Conservation (phyloP, 2,329 filamentous ascomycete genomes). For the Xylariaceae sp. region DNA sequence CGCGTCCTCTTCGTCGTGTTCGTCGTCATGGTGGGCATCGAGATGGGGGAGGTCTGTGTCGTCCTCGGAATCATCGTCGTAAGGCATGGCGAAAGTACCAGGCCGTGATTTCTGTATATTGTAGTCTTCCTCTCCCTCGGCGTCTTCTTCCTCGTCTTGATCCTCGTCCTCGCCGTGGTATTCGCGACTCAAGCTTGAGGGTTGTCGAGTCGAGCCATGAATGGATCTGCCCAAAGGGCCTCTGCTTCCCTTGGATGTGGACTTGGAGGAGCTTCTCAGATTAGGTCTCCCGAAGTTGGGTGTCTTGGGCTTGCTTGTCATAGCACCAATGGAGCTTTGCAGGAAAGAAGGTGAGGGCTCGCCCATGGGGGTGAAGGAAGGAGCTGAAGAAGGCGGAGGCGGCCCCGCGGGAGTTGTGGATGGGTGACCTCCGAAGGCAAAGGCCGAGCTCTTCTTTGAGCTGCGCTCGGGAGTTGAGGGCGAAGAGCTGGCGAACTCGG, state of each 20-base stretch:
- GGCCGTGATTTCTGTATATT: slow-evolving; percentile 13
- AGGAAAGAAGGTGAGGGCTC: slow-evolving; percentile 53
- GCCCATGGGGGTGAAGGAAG: slow-evolving; percentile 54
- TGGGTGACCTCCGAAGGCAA: slow-evolving; percentile 41
- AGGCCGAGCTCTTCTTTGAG: slow-evolving; percentile 32
- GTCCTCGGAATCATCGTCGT: slow-evolving; percentile 26
- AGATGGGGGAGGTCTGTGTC: slow-evolving; percentile 26
- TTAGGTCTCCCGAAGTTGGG: slow-evolving; percentile 36
- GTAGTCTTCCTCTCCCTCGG: slow-evolving; percentile 8
- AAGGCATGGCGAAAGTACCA: slow-evolving; percentile 21
- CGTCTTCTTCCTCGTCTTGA: slow-evolving; percentile 5
- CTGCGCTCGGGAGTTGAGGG: slow-evolving; percentile 49
- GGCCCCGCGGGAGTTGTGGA: slow-evolving; percentile 52
- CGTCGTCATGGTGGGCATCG: slow-evolving; percentile 24
- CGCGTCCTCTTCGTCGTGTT: slow-evolving; percentile 19
- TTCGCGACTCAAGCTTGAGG: slow-evolving; percentile 49
- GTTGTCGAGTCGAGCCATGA: slow-evolving; percentile 39
- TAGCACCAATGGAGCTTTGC: slow-evolving; percentile 49
- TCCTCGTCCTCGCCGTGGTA: slow-evolving; percentile 34
- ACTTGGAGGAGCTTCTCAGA: slow-evolving; percentile 25
- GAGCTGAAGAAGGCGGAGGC: slow-evolving; percentile 46
- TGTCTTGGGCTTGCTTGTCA: slow-evolving; percentile 37
- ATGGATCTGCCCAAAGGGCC: slow-evolving; percentile 48
- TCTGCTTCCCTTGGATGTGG: slow-evolving; percentile 36
- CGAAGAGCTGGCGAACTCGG: slow-evolving; percentile 39